These are phyloP conservation scores for Macrolepiota fuliginosa DNA, from an alignment of 768 basidiomycete genomes.

Conservation along the genomic window DNA sequence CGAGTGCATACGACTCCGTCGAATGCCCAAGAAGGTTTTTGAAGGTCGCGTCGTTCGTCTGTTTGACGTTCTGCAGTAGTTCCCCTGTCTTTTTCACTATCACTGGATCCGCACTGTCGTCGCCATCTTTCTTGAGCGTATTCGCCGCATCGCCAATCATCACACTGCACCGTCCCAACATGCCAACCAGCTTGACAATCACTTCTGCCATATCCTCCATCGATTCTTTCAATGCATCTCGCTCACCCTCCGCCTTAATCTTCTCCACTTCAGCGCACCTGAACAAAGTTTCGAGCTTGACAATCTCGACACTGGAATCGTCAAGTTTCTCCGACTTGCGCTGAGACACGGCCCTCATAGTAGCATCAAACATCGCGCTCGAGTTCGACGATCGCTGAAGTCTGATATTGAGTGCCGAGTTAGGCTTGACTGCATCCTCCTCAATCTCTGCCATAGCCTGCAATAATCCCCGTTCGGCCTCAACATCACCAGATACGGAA, in stretches of 20 bases:
- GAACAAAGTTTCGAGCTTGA: conserved; percentile 67
- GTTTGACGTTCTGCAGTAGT: conserved; percentile 52
- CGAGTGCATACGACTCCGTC: conserved; percentile 54
- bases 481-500: conserved; percentile 40
- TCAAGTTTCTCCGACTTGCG: conserved; percentile 78
- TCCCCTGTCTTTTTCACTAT: conserved; percentile 47
- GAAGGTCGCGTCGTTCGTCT: conserved; percentile 71
- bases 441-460: conserved; percentile 67
- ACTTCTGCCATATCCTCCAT: conserved; percentile 64
- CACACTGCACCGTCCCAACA: conserved; percentile 77
- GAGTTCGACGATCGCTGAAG: conserved; percentile 73
- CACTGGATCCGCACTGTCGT: conserved; percentile 28
- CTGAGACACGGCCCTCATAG: conserved; percentile 79
- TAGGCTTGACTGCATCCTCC: conserved; percentile 59
- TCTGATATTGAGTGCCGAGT: conserved; percentile 55
- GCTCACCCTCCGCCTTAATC: conserved; percentile 61
- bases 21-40: conserved; percentile 65
- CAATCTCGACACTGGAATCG: conserved; percentile 62
- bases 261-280: conserved; percentile 72
- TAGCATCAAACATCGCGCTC: conserved; percentile 80
- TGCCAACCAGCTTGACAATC: conserved; percentile 70
- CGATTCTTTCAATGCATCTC: conserved; percentile 59
- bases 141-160: conserved; percentile 60
- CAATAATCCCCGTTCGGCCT: conserved; percentile 71
- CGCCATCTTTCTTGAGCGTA: conserved; percentile 28